These are phyloP conservation scores for Juglanconis juglandina DNA, from an alignment of 2,329 filamentous ascomycete species.

Conservation along the genomic window DNA sequence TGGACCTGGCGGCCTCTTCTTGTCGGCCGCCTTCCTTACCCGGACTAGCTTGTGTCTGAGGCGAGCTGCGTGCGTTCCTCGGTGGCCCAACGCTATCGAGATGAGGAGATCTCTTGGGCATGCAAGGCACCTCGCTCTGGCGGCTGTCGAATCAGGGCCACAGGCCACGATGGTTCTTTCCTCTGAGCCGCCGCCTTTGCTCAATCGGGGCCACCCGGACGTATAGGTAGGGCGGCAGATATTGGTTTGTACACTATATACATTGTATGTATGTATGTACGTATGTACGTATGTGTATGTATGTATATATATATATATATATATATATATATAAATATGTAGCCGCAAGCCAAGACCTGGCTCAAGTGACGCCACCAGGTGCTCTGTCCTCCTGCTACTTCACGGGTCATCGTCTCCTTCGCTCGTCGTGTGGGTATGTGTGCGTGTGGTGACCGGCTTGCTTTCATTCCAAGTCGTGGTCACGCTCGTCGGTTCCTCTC, in stretches of 20 bases:
- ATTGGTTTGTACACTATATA: background rate
- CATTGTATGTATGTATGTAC: background rate
- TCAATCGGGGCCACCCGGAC: background rate
- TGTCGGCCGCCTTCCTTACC: too few relatives aligned
- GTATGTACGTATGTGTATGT: background rate
- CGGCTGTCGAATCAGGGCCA: background rate
- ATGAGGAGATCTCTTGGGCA: background rate
- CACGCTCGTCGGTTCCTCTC: background rate
- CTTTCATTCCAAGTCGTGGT: background rate
- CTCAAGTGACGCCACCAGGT: slow-evolving; percentile 8
- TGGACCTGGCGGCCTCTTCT: too few relatives aligned
- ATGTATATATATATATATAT: background rate
- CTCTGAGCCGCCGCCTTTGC: background rate
- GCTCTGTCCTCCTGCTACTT: background rate
- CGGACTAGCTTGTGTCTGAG: too few relatives aligned
- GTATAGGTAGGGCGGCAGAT: background rate
- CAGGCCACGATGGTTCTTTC: background rate
- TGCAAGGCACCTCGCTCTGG: background rate
- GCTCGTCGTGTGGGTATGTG: background rate
- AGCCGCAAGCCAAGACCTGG: background rate
- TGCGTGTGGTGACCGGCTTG: background rate
- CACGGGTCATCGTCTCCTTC: background rate
- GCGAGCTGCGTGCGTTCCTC: too few relatives aligned
- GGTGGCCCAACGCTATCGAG: too few relatives aligned
- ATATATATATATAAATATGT: background rate